Base-by-base conservation (phyloP, 371 early-diverging fungal species). In the Mortierella sp. region DNA sequence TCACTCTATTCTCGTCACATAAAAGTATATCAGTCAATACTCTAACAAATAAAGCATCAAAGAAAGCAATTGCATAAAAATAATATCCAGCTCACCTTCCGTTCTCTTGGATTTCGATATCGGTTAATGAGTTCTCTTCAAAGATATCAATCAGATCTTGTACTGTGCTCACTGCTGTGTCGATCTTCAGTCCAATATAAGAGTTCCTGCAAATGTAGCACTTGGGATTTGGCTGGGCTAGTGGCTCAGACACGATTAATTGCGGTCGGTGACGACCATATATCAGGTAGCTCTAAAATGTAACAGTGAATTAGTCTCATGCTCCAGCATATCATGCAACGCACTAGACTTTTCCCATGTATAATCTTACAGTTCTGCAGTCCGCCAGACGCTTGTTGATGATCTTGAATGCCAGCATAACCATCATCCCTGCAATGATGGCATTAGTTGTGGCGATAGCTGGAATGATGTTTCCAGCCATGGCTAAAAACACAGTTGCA, bases 391-490 rank as follows among this genome's bases (percentile, higher is more conserved):
- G 66, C 10, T 85, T 86, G 59, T 83, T 84, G 6, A 96, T 79
- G 6, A 96, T 86, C 70, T 93, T 91, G 75, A 93, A 91, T 1
- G 96, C 95, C 55, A 94, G 90, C 84, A 96, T 87, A 13, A 97
- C 94, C 55, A 97, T 95, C 74, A 98, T 85, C 3, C 99, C 99
- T 26, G 99, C 97, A 71, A 99, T 92, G 42, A 99, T 94, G 6
- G 99, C 99, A 72, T 99, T 99, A 7, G 99, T 99, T 0, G 99
- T 99, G 26, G 99, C 99, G 70, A 99, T 98, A n/a, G 99, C 99
- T 1, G 99, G 99, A 59, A 99, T 99, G 66, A 99, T 99, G 80
- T 97, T 97, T 45, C 91, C 90, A 57, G 99, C 99, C 95, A 99
- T 99, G 49, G 98, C 97, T 93, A 82, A 59, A 61, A n/a, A 45